phyloP scores from a whole-genome alignment of 768 basidiomycete genomes.

The Leucosporidium creatinivorum region DNA sequence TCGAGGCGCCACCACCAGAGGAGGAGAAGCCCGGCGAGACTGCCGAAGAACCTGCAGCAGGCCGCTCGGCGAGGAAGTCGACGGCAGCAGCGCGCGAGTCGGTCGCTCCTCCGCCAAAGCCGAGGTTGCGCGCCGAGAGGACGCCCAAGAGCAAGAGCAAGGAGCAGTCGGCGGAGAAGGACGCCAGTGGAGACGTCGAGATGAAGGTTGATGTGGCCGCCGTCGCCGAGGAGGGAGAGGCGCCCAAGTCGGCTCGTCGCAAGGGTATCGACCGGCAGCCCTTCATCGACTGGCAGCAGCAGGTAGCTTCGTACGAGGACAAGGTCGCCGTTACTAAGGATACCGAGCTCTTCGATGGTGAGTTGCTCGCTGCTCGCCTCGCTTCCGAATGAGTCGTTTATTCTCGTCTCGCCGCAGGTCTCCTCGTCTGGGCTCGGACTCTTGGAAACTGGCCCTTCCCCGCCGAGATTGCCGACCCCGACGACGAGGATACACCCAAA shows the following conservation, averaged over 20 bases:
- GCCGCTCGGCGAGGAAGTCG: not conserved
- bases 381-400: not conserved
- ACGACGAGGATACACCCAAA: conserved; percentile 2
- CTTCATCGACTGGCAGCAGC: too few relatives aligned
- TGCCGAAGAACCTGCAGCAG: conserved; percentile 55
- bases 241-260: not conserved
- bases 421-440: conserved; percentile 6
- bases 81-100: not conserved
- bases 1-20: conserved; percentile 41
- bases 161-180: not conserved
- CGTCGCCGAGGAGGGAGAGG: not conserved
- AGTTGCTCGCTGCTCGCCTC: not conserved
- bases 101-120: not conserved
- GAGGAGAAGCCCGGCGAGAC: conserved; percentile 58
- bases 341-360: conserved; percentile 4
- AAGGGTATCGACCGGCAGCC: not conserved
- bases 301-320: too few relatives aligned
- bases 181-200: not conserved
- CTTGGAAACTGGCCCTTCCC: not conserved
- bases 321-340: not conserved
- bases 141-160: not conserved
- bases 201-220: not conserved
- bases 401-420: not conserved
- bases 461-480: conserved; percentile 12
- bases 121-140: not conserved